Conservation (phyloP, 768 basidiomycete species). For the Phaeotremella skinneri region DNA sequence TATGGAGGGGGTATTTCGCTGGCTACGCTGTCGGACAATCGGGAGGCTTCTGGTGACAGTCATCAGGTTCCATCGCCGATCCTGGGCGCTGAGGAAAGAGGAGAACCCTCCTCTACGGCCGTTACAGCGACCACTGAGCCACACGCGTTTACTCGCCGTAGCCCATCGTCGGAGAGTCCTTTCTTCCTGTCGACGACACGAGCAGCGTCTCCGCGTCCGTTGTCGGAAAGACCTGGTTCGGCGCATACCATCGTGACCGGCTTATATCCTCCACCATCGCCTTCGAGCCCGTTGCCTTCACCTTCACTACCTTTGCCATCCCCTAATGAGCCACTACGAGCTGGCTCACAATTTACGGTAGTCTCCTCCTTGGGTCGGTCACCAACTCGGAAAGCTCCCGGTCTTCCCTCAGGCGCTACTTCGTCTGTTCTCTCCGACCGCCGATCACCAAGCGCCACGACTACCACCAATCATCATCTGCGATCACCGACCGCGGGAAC, state of each 20-base stretch:
- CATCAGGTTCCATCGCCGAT: neutral
- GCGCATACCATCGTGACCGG: neutral
- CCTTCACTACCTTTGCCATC: neutral
- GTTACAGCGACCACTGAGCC: neutral
- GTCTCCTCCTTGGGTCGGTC: conserved; percentile 19
- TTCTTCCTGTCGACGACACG: conserved; percentile 7
- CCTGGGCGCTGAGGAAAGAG: neutral
- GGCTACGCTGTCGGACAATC: conserved; percentile 2
- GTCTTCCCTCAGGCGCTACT: conserved; percentile 2
- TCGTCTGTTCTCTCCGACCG: neutral
- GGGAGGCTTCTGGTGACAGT: neutral
- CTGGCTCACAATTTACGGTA: conserved; percentile 10
- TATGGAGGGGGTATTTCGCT: conserved; percentile 8
- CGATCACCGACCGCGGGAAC: neutral
- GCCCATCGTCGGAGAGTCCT: neutral
- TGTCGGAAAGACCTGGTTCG: neutral
- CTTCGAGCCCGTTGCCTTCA: too few species aligned
- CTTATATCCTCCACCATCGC: too few species aligned
- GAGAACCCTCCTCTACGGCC: neutral
- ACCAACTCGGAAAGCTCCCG: conserved; percentile 21
- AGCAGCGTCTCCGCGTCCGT: conserved; percentile 3
- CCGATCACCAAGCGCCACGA: neutral
- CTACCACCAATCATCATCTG: conserved; percentile 13
- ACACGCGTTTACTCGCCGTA: neutral
- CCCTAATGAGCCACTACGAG: neutral